phyloP scores from a whole-genome alignment of 176 grass and related monocot genomes.

The Phoenix dactylifera region DNA sequence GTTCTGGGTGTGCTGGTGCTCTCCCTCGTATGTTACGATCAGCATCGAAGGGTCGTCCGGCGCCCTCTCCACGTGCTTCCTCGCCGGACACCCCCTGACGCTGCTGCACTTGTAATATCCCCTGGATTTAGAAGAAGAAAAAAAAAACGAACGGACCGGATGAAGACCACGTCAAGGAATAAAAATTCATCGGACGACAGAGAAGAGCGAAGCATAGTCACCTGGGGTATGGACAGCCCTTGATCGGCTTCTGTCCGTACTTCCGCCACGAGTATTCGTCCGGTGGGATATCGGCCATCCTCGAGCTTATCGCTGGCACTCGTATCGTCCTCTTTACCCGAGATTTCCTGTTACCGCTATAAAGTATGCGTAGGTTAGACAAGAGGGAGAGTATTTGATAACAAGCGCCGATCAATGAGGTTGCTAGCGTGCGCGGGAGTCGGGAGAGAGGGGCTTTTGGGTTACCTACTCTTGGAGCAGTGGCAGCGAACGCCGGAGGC shows the following conservation, averaged over 20 bases:
- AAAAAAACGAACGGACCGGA: background rate
- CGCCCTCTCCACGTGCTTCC: constrained; percentile 8
- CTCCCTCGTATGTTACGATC: constrained; percentile 3
- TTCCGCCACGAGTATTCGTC: constrained; percentile 8
- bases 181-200: background rate
- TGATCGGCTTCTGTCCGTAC: constrained; percentile 12
- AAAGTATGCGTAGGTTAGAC: no score
- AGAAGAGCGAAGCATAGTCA: background rate
- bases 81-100: background rate
- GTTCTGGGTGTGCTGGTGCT: background rate
- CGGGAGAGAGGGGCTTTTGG: no score
- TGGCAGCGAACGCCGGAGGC: constrained; percentile 1
- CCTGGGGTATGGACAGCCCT: constrained; percentile 5
- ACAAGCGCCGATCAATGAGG: no score
- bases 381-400: no score
- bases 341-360: background rate
- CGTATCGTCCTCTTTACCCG: constrained; percentile 6
- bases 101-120: constrained; percentile 8
- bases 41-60: constrained; percentile 3
- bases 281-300: constrained; percentile 1
- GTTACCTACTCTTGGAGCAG: constrained; percentile 2
- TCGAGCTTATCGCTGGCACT: background rate
- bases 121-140: background rate
- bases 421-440: no score
- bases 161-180: background rate